These are phyloP conservation scores for Bacterosira constricta DNA, from an alignment of 108 stramenopile species.

Conservation along the genomic window DNA sequence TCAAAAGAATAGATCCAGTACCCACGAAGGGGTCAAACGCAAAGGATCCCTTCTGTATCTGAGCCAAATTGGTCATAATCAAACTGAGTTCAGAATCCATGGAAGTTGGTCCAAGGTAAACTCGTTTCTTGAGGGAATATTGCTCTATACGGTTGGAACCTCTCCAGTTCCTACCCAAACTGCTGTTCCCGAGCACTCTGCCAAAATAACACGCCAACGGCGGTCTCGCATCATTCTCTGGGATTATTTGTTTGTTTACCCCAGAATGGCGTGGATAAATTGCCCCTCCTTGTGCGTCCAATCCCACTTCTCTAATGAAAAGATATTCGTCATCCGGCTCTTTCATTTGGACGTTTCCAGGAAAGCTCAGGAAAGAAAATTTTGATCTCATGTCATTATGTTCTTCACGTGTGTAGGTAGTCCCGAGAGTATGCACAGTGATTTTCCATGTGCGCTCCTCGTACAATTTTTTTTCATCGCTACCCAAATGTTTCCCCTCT, in stretches of 20 bases:
- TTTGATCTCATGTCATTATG: slow-evolving; percentile 71
- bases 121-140: slow-evolving; percentile 89
- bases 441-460: slow-evolving; percentile 69
- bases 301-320: slow-evolving; percentile 75
- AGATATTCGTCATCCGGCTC: slow-evolving; percentile 71
- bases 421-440: slow-evolving; percentile 79
- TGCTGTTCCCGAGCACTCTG: slow-evolving; percentile 57
- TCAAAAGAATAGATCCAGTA: slow-evolving; percentile 93
- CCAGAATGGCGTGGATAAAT: slow-evolving; percentile 52
- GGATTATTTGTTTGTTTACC: slow-evolving; percentile 52
- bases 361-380: slow-evolving; percentile 55
- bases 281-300: slow-evolving; percentile 66
- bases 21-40: slow-evolving; percentile 97
- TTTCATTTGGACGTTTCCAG: slow-evolving; percentile 77
- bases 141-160: slow-evolving; percentile 64
- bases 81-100: slow-evolving; percentile 95
- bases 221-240: slow-evolving; percentile 64
- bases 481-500: slow-evolving; percentile 30
- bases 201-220: slow-evolving; percentile 84
- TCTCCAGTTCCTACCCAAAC: slow-evolving; percentile 58
- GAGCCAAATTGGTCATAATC: slow-evolving; percentile 93
- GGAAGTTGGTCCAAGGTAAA: slow-evolving; percentile 96
- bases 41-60: slow-evolving; percentile 59
- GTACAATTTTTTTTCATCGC: slow-evolving; percentile 4
- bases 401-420: slow-evolving; percentile 68